Evolutionary conservation across 2,329 filamentous ascomycete species (phyloP).

Genomic region (Xylaria digitata): DNA sequence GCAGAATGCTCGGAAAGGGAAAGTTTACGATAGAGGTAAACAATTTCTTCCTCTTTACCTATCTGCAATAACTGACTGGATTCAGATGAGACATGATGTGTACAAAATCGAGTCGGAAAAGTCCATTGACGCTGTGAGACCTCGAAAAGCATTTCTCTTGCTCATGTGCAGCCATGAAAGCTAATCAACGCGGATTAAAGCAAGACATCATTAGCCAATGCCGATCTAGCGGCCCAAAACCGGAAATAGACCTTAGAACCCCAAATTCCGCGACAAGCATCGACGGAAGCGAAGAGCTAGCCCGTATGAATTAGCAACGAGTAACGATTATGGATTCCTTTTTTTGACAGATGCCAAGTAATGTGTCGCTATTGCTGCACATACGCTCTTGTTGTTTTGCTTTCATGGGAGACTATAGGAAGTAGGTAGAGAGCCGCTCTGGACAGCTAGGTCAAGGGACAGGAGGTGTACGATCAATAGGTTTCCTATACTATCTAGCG

Average conservation of each 20-base stretch:
- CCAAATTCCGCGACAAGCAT: not conserved
- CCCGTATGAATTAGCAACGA: not conserved
- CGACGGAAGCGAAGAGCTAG: not conserved
- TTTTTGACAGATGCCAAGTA: too few relatives aligned
- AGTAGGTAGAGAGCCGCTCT: too few relatives aligned
- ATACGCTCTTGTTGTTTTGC: too few relatives aligned
- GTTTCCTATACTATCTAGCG: too few relatives aligned
- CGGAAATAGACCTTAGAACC: not conserved
- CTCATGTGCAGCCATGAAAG: not conserved
- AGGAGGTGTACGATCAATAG: too few relatives aligned
- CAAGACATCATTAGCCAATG: not conserved
- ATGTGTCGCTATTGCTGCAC: too few relatives aligned
- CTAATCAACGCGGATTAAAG: not conserved
- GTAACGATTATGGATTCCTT: too few relatives aligned
- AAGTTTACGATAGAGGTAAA: not conserved
- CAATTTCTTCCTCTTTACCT: not conserved
- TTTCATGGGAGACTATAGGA: too few relatives aligned
- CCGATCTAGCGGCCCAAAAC: not conserved
- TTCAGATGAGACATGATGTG: slow-evolving; percentile 3
- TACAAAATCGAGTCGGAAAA: not conserved
- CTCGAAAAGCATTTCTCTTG: not conserved
- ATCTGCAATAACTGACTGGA: not conserved
- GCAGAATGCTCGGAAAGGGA: not conserved
- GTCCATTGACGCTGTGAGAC: not conserved
- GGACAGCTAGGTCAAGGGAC: too few relatives aligned